Conservation (phyloP, 805 yeast genomes). For the Metschnikowia picachoensis region DNA sequence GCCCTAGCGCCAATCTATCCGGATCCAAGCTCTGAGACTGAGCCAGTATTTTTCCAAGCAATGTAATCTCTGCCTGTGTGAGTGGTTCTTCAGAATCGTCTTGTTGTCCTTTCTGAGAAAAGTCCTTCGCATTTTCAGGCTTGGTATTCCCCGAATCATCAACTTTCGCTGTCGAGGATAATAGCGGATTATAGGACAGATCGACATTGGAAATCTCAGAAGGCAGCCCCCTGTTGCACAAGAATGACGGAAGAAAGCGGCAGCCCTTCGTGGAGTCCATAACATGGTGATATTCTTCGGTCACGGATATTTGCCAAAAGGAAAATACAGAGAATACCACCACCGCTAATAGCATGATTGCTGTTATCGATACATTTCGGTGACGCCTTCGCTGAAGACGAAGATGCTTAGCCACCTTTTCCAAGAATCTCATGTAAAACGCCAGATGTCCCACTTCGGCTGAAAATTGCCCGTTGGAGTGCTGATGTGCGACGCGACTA, state of each 20-base stretch:
- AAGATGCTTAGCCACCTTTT: conserved; percentile 9
- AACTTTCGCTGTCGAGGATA: not conserved
- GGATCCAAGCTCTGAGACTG: conserved; percentile 4
- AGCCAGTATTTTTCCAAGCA: conserved; percentile 14
- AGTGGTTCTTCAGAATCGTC: not conserved
- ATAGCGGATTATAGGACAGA: conserved; percentile 3
- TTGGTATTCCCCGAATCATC: not conserved
- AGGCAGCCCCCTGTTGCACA: conserved; percentile 7
- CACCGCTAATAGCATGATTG: conserved; percentile 7
- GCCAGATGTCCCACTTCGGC: conserved; percentile 21
- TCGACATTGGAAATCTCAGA: not conserved
- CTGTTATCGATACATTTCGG: conserved; percentile 4
- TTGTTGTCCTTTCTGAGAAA: not conserved
- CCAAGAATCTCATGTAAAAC: conserved; percentile 8
- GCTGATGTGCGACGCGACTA: too few relatives aligned
- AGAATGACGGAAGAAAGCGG: conserved; percentile 10
- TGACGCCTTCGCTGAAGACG: conserved; percentile 18
- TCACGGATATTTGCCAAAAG: conserved; percentile 5
- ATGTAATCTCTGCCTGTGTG: conserved; percentile 1
- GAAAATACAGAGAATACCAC: conserved; percentile 7
- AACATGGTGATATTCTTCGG: conserved; percentile 4
- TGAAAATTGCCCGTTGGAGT: not conserved
- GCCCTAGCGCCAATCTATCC: conserved; percentile 26
- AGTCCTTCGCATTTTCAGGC: not conserved
- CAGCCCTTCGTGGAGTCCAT: conserved; percentile 3